Conservation (phyloP, 1,139 yeast genomes). For the Yamadazyma triangularis region DNA sequence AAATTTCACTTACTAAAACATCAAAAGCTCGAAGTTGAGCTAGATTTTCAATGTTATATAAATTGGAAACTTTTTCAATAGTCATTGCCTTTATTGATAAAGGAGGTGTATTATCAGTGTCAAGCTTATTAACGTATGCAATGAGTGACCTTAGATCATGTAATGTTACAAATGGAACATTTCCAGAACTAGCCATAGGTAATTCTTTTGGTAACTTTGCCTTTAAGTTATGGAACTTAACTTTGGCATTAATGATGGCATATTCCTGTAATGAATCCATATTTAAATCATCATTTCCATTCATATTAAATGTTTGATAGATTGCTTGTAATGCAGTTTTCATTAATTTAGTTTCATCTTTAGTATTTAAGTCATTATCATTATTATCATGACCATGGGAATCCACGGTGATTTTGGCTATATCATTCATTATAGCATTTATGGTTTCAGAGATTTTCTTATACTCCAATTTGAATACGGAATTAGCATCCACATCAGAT, state of each 20-base stretch:
- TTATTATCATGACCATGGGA: conserved; percentile 5
- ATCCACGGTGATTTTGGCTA: conserved; percentile 21
- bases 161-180: conserved; percentile 52
- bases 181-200: conserved; percentile 50
- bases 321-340: conserved; percentile 41
- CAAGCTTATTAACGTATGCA: conserved; percentile 48
- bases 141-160: conserved; percentile 60
- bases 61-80: conserved; percentile 54
- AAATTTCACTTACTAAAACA: conserved; percentile 52
- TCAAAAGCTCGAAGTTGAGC: conserved; percentile 51
- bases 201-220: conserved; percentile 51
- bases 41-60: conserved; percentile 43
- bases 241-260: conserved; percentile 60
- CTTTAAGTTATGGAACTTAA: conserved; percentile 57
- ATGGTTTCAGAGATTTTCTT: conserved; percentile 21
- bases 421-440: conserved; percentile 23
- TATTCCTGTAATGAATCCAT: conserved; percentile 34
- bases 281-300: conserved; percentile 8
- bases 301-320: conserved; percentile 36
- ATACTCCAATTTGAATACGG: conserved; percentile 20
- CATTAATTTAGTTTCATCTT: conserved; percentile 26
- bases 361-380: conserved; percentile 14
- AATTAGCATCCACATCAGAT: conserved; percentile 19
- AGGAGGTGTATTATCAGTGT: conserved; percentile 23
- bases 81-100: conserved; percentile 51